A percentile compares a stretch with the other conserved stretches of the same genome.
Conservation (phyloP, 1,284 basidiomycete genomes). For the Ganoderma meredithae region DNA sequence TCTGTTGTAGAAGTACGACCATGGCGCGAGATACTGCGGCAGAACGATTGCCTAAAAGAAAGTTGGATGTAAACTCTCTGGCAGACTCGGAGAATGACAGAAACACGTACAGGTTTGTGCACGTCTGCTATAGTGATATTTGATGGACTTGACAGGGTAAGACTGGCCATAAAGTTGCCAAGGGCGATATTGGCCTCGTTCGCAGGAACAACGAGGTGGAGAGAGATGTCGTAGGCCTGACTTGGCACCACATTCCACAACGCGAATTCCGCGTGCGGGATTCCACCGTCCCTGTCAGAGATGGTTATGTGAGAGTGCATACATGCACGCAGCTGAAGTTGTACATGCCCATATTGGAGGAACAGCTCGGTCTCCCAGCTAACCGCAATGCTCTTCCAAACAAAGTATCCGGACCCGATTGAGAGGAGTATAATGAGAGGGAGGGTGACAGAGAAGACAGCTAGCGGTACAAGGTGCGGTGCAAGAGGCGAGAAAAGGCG, state of each 20-base stretch:
- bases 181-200: constrained; percentile 72
- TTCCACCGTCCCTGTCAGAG: constrained; percentile 58
- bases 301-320: not conserved
- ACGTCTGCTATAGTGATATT: constrained; percentile 67
- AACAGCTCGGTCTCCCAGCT: constrained; percentile 72
- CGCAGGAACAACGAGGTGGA: constrained; percentile 71
- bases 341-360: constrained; percentile 77
- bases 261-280: constrained; percentile 64
- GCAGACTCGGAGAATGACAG: not conserved
- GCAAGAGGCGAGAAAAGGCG: constrained; percentile 54
- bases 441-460: constrained; percentile 65
- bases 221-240: constrained; percentile 75
- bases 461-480: constrained; percentile 65
- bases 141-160: constrained; percentile 60
- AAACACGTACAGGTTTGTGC: constrained; percentile 66
- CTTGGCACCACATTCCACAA: constrained; percentile 59
- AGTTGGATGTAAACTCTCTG: constrained; percentile 3
- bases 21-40: constrained; percentile 47
- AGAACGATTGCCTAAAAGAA: constrained; percentile 63
- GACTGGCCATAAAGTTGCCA: constrained; percentile 81
- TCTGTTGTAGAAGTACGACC: constrained; percentile 47
- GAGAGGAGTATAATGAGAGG: constrained; percentile 69
- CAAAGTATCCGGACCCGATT: constrained; percentile 67
- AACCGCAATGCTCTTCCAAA: constrained; percentile 74
- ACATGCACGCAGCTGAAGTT: not conserved